These are phyloP conservation scores for Amborella trichopoda DNA, from an alignment of 164 flowering plant species.

Conservation along the genomic window DNA sequence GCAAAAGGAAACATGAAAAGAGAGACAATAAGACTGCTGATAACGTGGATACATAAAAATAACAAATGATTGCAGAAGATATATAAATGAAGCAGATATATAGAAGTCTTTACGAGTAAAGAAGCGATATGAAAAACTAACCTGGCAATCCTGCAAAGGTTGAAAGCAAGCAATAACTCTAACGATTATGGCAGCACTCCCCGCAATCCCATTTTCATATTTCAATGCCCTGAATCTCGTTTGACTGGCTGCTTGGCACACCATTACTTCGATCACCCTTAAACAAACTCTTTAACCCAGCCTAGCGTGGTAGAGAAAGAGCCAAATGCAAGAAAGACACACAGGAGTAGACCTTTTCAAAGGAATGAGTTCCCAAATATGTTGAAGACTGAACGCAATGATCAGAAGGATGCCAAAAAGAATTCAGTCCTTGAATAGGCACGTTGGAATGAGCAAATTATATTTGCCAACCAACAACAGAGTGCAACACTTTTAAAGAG, in stretches of 20 bases:
- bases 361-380: neutral
- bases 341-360: neutral
- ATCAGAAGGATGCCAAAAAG: no score
- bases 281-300: conserved; percentile 3
- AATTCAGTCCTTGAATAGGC: neutral
- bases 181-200: conserved; percentile 71
- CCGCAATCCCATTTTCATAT: conserved; percentile 85
- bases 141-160: conserved; percentile 91
- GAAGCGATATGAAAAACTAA: no score
- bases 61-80: no score
- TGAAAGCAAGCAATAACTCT: conserved; percentile 97
- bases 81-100: no score
- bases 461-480: no score
- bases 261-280: conserved; percentile 70
- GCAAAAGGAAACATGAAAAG: conserved; percentile 11
- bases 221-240: conserved; percentile 90
- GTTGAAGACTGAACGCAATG: neutral
- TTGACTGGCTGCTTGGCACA: conserved; percentile 93
- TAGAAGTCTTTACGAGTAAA: no score
- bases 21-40: no score
- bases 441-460: neutral
- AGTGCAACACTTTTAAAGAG: no score
- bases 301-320: neutral
- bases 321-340: neutral
- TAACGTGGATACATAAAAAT: no score